Percentiles rank a stretch among this genome's conserved stretches.
Conservation (phyloP, 352 stramenopile species). For the Globisporangium rhizosaccharum region DNA sequence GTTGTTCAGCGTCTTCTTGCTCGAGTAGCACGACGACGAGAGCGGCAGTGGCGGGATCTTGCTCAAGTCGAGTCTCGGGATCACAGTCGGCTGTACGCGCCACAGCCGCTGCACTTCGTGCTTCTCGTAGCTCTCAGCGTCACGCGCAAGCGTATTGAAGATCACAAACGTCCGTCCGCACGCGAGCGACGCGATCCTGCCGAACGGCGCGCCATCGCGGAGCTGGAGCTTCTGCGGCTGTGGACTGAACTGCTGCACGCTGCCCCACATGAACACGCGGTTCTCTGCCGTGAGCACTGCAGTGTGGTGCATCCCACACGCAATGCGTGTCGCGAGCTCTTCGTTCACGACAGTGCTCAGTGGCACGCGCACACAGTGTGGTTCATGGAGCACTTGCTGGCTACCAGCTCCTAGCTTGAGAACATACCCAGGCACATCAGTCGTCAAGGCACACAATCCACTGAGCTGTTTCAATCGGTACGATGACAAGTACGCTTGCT, state of each 20-base stretch:
- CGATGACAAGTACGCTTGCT: background rate
- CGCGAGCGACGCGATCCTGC: constrained; percentile 45
- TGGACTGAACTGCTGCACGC: constrained; percentile 38
- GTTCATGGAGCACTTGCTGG: constrained; percentile 39
- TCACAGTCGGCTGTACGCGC: constrained; percentile 30
- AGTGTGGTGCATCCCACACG: constrained; percentile 68
- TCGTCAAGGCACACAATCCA: no score
- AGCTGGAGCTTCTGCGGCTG: constrained; percentile 31
- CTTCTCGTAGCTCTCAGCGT: constrained; percentile 51
- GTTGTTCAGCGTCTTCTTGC: constrained; percentile 13
- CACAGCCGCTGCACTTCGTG: constrained; percentile 44
- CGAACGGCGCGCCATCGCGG: constrained; percentile 27
- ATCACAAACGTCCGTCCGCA: constrained; percentile 71
- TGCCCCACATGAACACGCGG: constrained; percentile 67
- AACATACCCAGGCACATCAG: background rate
- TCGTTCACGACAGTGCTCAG: constrained; percentile 27
- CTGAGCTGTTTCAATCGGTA: background rate
- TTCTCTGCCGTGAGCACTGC: constrained; percentile 43
- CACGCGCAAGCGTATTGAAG: constrained; percentile 60
- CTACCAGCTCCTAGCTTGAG: constrained; percentile 42
- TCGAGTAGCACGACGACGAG: constrained; percentile 27
- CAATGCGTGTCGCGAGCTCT: constrained; percentile 31
- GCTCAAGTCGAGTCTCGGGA: constrained; percentile 45
- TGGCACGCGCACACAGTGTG: constrained; percentile 30
- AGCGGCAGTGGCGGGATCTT: constrained; percentile 31